Evolutionary conservation across 2,329 filamentous ascomycete species (phyloP), one percentile per base, ranked within the genome.

Genomic region (Berkeleyomyces rouxiae): DNA sequence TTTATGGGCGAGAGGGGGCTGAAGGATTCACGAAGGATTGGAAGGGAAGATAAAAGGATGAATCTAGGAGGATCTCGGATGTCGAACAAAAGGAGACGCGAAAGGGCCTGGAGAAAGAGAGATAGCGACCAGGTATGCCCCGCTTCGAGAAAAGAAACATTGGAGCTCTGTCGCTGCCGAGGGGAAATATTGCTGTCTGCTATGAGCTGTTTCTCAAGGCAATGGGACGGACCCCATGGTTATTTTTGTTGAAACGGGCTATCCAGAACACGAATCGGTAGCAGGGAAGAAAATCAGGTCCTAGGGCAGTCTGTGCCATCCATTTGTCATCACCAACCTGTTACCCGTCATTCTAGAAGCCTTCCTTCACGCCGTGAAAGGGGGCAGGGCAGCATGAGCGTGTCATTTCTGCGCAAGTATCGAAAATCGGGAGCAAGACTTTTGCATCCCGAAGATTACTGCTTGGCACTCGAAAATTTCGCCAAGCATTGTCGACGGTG

Each of bases 21-120:
- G 11, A 2, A 46, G 43, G 43, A 46, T 46, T 39, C 7, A 6
- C 39, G 7, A 55, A 55, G 51, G 51, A 55, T 55, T 31, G 7
- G 13, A 55, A 55, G 51, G 33, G 33, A 55, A 55, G 51, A 55
- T 55, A 55, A 55, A 39, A 55, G 51, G 51, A 55, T 55, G 51
- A 13, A 36, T 16, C 51, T 55, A 55, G 37, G 51, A 37, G 51
- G 51, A 55, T 55, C 51, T 55, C 51, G 33, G 51, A 39, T 37
- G 33, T 39, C 33, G 2, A 53, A n/a, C 51, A 55, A 55, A 55
- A 55, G 33, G 51, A 55, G 49, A 33, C 37, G 16, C 11, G 43
- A 46, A 46, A 46, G 43, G n/a, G 43, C 43, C 4, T 7, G 11
- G 43, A 46, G 43, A 5, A 7, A 46, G 7, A n/a, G 11, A 4